phyloP scores from a whole-genome alignment of 2,329 filamentous ascomycete genomes.

The Exophiala sp. region DNA sequence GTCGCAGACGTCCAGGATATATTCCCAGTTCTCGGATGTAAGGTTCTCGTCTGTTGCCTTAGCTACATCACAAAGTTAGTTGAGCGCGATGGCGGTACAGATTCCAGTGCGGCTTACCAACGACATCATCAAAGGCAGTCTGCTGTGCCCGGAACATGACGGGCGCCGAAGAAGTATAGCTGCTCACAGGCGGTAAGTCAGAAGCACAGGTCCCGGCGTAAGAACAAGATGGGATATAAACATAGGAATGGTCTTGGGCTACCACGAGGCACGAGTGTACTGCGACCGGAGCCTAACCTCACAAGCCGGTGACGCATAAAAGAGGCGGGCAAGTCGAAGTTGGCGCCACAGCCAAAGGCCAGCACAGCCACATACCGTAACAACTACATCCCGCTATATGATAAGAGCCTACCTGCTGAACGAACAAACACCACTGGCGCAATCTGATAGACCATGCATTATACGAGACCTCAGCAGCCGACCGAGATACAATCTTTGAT shows the following conservation, averaged over 20 bases:
- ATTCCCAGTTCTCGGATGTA: conserved; percentile 76
- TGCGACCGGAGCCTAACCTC: conserved; percentile 9
- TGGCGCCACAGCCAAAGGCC: neutral
- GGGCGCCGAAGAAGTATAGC: neutral
- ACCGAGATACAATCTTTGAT: conserved; percentile 3
- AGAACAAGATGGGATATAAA: neutral
- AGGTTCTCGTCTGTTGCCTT: conserved; percentile 97
- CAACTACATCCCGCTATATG: too few relatives aligned
- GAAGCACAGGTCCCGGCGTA: neutral
- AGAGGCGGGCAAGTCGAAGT: neutral
- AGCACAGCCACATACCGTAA: conserved; percentile 2
- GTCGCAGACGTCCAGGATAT: conserved; percentile 59
- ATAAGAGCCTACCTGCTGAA: too few relatives aligned
- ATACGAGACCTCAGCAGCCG: neutral
- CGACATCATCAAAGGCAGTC: conserved; percentile 64
- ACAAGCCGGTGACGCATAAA: conserved; percentile 5
- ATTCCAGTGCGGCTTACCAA: conserved; percentile 48
- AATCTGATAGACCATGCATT: too few relatives aligned
- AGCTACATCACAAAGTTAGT: conserved; percentile 43
- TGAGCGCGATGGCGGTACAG: neutral
- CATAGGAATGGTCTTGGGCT: neutral
- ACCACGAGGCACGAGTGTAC: neutral
- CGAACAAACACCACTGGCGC: too few relatives aligned
- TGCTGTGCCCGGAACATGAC: conserved; percentile 57
- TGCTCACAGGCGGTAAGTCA: neutral